These are phyloP conservation scores for Lentinula novae-zelandiae DNA, from an alignment of 1,284 basidiomycete species.

Conservation along the genomic window DNA sequence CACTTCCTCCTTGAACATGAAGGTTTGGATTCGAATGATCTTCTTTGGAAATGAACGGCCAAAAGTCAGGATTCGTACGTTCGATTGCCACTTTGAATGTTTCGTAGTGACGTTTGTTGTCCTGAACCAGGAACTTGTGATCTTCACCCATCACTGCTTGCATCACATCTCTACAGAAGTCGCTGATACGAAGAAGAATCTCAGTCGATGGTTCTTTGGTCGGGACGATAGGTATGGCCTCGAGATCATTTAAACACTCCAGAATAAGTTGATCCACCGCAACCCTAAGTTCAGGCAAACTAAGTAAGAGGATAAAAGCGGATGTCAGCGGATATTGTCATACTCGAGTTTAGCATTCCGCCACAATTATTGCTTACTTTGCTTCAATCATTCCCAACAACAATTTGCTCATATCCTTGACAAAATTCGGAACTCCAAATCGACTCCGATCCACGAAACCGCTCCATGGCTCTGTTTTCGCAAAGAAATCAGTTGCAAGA, in stretches of 20 bases:
- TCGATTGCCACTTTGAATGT: slow-evolving; percentile 33
- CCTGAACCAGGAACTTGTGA: slow-evolving; percentile 33
- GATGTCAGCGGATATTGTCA: neutral
- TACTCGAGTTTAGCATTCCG: neutral
- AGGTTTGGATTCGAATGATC: slow-evolving; percentile 6
- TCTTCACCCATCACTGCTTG: slow-evolving; percentile 33
- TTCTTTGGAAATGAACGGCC: slow-evolving; percentile 22
- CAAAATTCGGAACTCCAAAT: slow-evolving; percentile 56
- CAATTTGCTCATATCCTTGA: slow-evolving; percentile 47
- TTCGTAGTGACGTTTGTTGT: slow-evolving; percentile 29
- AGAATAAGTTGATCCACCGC: slow-evolving; percentile 35
- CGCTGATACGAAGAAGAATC: slow-evolving; percentile 40
- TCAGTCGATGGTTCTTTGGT: slow-evolving; percentile 40
- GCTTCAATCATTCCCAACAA: slow-evolving; percentile 47
- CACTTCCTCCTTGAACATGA: neutral
- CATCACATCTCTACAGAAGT: slow-evolving; percentile 38
- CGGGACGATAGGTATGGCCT: slow-evolving; percentile 36
- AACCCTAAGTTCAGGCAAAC: slow-evolving; percentile 37
- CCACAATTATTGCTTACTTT: slow-evolving; percentile 37
- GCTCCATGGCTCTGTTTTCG: slow-evolving; percentile 47
- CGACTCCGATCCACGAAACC: slow-evolving; percentile 35
- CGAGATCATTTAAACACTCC: slow-evolving; percentile 32
- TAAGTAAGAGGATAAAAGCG: slow-evolving; percentile 20
- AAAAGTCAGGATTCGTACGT: slow-evolving; percentile 38
- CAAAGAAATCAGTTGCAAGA: slow-evolving; percentile 44